Evolutionary conservation across 2,329 filamentous ascomycete genomes (phyloP), one percentile per base, ranked within the genome.

Genomic region (Trichoderma guizhouense): DNA sequence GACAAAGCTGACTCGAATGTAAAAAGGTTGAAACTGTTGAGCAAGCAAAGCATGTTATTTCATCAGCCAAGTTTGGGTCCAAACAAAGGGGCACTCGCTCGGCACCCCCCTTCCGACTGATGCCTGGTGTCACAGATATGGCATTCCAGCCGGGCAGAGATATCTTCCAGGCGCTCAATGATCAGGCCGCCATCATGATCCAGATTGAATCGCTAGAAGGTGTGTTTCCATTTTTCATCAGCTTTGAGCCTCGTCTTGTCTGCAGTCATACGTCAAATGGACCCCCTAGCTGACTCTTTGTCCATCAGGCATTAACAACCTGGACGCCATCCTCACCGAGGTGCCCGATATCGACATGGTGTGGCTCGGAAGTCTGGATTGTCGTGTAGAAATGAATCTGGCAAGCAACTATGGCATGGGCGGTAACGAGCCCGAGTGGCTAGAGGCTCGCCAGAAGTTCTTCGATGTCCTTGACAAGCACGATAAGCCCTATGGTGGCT

Each of bases 321-420:
- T 86, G n/a, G 84, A 86, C 73, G 83, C 79, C 51, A 86, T 86
- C 70, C 80, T 86, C 34, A 84, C 83, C 15, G 82, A 81, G 71
- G 79, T 80, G 30, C 82, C 83, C 1, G 82, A 85, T 53, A 84
- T 86, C 34, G 84, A 86, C 74, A 76, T 81, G 21, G 83, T 85
- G 18, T 86, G 84, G 84, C 79, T 86, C 1, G 84, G 85, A 62
- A 76, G 76, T 6, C 79, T 86, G 21, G 85, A 86, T 77, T 77
- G 76, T 32, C 79, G 84, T 36, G 74, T 86, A 69, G 82, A 78
- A 76, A 86, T 86, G 84, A 81, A 81, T 69, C 74, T 86, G 24
- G 76, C 78, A 3, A 78, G 73, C 43, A 80, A 79, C 61, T 74
- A 74, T 32, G 80, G 79, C 74, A 61, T 76, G 72, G 78, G 76